Evolutionary conservation across 1,139 yeast genomes (phyloP).

Genomic region (Yamadazyma kanchanaburiensis): DNA sequence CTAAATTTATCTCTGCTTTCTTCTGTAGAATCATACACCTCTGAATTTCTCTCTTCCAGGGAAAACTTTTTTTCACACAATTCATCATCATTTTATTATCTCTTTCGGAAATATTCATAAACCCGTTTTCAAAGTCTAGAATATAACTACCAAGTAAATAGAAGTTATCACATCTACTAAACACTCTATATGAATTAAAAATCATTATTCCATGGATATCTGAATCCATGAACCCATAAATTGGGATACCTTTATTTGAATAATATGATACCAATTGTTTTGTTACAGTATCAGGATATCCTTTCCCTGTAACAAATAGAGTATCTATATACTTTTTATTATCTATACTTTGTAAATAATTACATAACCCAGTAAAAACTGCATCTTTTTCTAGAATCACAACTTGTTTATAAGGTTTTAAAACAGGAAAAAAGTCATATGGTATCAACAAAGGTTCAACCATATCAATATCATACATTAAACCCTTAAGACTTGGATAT

Average conservation of each 20-base stretch:
- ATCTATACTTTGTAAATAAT: conserved; percentile 10
- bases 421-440: conserved; percentile 6
- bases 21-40: conserved; percentile 49
- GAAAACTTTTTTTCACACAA: conserved; percentile 4
- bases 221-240: conserved; percentile 41
- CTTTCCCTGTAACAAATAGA: conserved; percentile 59
- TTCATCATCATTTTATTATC: conserved; percentile 35
- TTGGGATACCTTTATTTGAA: conserved; percentile 28
- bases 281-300: conserved; percentile 52
- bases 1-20: conserved; percentile 58
- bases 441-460: conserved; percentile 27
- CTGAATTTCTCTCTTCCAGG: conserved; percentile 48
- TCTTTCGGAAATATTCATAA: conserved; percentile 26
- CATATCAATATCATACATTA: conserved; percentile 38
- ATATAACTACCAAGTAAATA: conserved; percentile 28
- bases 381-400: conserved; percentile 70
- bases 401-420: conserved; percentile 17
- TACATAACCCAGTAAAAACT: conserved; percentile 33
- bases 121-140: conserved; percentile 34
- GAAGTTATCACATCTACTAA: conserved; percentile 6
- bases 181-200: conserved; percentile 31
- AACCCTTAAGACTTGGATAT: conserved; percentile 63
- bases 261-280: conserved; percentile 18
- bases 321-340: conserved; percentile 15
- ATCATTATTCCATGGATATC: conserved; percentile 74